phyloP scores from a whole-genome alignment of 768 basidiomycete species.

The Termitomyces sp. region DNA sequence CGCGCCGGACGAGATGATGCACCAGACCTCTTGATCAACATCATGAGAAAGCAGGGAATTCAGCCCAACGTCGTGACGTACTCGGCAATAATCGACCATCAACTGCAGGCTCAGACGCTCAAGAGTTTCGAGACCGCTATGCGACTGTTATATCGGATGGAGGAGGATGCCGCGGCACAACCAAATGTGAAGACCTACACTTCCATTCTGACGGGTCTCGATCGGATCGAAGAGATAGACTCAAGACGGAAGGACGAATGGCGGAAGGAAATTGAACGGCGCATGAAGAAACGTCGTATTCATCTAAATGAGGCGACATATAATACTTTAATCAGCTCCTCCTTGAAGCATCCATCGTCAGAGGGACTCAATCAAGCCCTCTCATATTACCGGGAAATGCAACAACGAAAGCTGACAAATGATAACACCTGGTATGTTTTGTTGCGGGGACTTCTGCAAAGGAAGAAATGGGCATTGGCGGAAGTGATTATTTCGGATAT shows the following conservation, averaged over 20 bases:
- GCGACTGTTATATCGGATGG: conserved; percentile 73
- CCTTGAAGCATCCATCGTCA: conserved; percentile 45
- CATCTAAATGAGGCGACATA: conserved; percentile 60
- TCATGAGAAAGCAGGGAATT: conserved; percentile 76
- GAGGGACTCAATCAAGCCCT: conserved; percentile 53
- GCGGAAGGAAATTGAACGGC: conserved; percentile 42
- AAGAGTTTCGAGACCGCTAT: conserved; percentile 57
- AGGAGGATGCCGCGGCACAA: conserved; percentile 38
- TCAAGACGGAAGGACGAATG: conserved; percentile 38
- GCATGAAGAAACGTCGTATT: conserved; percentile 55
- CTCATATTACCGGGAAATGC: conserved; percentile 59
- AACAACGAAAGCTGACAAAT: conserved; percentile 34
- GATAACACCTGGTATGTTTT: conserved; percentile 77
- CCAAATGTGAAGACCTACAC: conserved; percentile 88
- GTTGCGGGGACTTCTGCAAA: conserved; percentile 54
- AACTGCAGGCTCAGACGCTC: conserved; percentile 52
- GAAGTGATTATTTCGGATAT: conserved; percentile 60
- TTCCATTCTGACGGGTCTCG: conserved; percentile 65
- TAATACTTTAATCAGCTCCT: conserved; percentile 71
- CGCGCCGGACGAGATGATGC: conserved; percentile 65
- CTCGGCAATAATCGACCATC: conserved; percentile 73
- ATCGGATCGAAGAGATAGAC: conserved; percentile 51
- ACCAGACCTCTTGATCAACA: conserved; percentile 50
- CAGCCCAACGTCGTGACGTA: conserved; percentile 72
- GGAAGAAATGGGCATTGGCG: conserved; percentile 57